Evolutionary conservation across 2,329 filamentous ascomycete species (phyloP), one percentile per base, ranked within the genome.

Genomic region (Sporothrix luriei): DNA sequence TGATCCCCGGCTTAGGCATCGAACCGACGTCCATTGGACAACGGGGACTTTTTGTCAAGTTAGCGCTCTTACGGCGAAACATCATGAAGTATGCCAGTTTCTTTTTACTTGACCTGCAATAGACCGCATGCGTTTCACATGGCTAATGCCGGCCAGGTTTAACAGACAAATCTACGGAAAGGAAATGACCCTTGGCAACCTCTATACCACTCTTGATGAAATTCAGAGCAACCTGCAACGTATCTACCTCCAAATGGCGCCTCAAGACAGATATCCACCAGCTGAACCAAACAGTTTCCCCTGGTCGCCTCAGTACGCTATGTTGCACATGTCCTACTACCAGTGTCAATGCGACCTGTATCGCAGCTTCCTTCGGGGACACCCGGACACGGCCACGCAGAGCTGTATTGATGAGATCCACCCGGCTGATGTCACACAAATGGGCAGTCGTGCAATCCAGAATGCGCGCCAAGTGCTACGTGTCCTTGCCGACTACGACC

Each of bases 291-390:
- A 49, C 4, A 49, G 6, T 2, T 68, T 68, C 13, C 21, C 40
- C 14, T 68, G 66, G 66, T 59, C 66, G 2, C 66, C 66, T 0
- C 66, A 68, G 38, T 68, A 68, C 43, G 66, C 66, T 4, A 68
- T 68, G 66, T 26, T 68, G 16, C 66, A 68, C 40, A 68, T 68
- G 66, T 68, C 66, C 2, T 59, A 59, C 40, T 68, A 59, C 54
- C 66, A 68, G 43, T 68, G 66, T 26, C 66, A 68, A 19, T 68
- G 66, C 13, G 66, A 68, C 40, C 52, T 68, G 2, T 59, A 68
- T 26, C 66, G 66, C 26, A 68, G 54, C 13, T 68, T 68, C 11
- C 24, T 68, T 1, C 52, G 66, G 3, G 66, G 66, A 16, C 66
- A 68, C 43, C 66, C 66, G 1, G 66, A 68, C n/a, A 59, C 66